These are phyloP conservation scores for Phytophthora sp. DNA, from an alignment of 352 stramenopile genomes.

Conservation along the genomic window DNA sequence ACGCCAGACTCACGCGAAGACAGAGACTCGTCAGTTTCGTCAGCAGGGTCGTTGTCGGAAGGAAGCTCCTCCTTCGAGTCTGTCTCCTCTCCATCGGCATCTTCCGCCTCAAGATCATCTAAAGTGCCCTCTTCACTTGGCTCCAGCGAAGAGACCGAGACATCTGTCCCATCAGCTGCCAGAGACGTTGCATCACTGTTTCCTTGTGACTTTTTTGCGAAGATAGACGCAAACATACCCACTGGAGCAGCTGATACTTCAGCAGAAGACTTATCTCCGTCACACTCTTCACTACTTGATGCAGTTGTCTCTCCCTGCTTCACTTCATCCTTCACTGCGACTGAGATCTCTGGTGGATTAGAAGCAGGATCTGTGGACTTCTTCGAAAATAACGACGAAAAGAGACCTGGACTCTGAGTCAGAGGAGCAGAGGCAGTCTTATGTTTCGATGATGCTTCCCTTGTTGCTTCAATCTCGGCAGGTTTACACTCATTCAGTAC, in stretches of 20 bases:
- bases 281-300: conserved; percentile 9
- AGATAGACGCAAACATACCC: conserved; percentile 35
- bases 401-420: conserved; percentile 18
- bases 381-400: conserved; percentile 33
- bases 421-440: not conserved
- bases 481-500: not conserved
- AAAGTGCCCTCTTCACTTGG: conserved; percentile 19
- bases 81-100: conserved; percentile 34
- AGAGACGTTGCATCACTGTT: conserved; percentile 8
- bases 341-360: not conserved
- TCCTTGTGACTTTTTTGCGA: conserved; percentile 32
- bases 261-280: not conserved
- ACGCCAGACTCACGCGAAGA: conserved; percentile 15
- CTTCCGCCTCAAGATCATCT: conserved; percentile 28
- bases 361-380: conserved; percentile 10
- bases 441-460: not conserved
- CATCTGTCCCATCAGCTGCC: conserved; percentile 9
- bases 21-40: conserved; percentile 6
- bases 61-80: conserved; percentile 25
- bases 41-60: conserved; percentile 15
- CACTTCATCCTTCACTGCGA: not conserved
- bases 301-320: conserved; percentile 5
- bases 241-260: no score
- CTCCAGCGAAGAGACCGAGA: conserved; percentile 27
- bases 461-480: not conserved